Base-by-base conservation (phyloP, 768 basidiomycete genomes). In the Daedaleopsis sinensis region DNA sequence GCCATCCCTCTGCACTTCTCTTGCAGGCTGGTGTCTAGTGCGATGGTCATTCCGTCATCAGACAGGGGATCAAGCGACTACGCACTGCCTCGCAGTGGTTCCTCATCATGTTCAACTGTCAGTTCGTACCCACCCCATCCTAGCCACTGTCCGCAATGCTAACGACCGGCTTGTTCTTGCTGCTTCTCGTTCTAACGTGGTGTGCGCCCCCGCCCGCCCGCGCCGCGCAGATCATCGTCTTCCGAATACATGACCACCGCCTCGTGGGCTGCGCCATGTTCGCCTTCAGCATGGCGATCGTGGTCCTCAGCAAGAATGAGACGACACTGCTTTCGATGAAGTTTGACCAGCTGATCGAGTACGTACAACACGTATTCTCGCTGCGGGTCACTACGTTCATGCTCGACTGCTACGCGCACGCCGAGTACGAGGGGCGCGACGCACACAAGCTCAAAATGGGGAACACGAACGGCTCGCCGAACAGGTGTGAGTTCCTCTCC, bases 1-100 rank as follows among this genome's bases (percentile, higher is more conserved):
- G 27, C 27, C 27, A 32, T 32, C 27, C 27, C 27, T 32, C 27
- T 32, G 27, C 7, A 32, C 27, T 32, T 3, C 27, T 32, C 27
- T 32, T 32, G 27, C 7, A 7, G 3, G 27, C 27, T 32, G 27
- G 27, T 32, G 27, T 32, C 27, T 32, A 32, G 27, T 32, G 27
- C 27, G 27, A 32, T n/a, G n/a, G n/a, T n/a, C n/a, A n/a, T n/a
- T n/a, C n/a, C n/a, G n/a, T 99, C 69, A 75, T 96, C 36, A 85
- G 96, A 35, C 92, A 97, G 74, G 96, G 96, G 35, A 79, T 98
- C 71, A 98, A 98, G 73, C 94, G 49, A 96, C 91, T 76, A 98
- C 98, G 95, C 98, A 91, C 72, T 96, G 94, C 70, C n/a, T 94
- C 93, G 15, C 97, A 98, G 65, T 99, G 97, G 97, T 98, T 98